Percentiles rank a stretch among this genome's conserved stretches.
phyloP scores from a whole-genome alignment of 177 flowering plant genomes.

The Vitis hybrid region DNA sequence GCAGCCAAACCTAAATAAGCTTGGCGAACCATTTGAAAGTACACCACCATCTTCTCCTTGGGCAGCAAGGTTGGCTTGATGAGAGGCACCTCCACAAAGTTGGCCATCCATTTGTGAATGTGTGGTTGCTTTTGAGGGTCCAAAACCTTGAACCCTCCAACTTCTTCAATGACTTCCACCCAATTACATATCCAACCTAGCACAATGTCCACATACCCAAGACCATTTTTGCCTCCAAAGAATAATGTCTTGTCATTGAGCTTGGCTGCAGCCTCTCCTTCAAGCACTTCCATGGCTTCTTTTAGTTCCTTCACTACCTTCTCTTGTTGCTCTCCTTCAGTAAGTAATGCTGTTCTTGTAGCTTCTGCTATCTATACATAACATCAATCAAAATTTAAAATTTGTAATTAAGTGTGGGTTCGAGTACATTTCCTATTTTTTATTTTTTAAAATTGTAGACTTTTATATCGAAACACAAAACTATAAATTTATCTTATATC shows the following conservation, averaged over 20 bases:
- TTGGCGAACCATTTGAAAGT: neutral
- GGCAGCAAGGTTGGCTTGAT: neutral
- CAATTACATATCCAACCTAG: neutral
- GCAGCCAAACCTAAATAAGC: neutral
- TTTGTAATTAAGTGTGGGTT: too few species aligned
- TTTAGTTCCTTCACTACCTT: neutral
- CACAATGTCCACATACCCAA: constrained; percentile 2
- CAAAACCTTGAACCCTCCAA: neutral
- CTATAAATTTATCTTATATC: too few species aligned
- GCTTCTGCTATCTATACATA: neutral
- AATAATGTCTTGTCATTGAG: neutral
- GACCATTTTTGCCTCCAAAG: neutral
- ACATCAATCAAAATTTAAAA: too few species aligned
- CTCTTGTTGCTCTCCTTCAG: constrained; percentile 2
- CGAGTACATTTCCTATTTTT: neutral
- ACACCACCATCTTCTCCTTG: neutral
- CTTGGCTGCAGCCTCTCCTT: neutral
- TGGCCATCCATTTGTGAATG: constrained; percentile 1
- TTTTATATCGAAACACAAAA: too few species aligned
- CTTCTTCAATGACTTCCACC: neutral
- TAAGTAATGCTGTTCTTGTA: neutral
- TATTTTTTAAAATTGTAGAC: too few species aligned
- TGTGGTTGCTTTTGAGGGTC: neutral
- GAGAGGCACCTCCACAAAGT: neutral
- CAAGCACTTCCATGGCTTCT: neutral